Evolutionary conservation across 495 filamentous ascomycete genomes (phyloP), one percentile per base, ranked within the genome.

Genomic region (Podospora didyma): DNA sequence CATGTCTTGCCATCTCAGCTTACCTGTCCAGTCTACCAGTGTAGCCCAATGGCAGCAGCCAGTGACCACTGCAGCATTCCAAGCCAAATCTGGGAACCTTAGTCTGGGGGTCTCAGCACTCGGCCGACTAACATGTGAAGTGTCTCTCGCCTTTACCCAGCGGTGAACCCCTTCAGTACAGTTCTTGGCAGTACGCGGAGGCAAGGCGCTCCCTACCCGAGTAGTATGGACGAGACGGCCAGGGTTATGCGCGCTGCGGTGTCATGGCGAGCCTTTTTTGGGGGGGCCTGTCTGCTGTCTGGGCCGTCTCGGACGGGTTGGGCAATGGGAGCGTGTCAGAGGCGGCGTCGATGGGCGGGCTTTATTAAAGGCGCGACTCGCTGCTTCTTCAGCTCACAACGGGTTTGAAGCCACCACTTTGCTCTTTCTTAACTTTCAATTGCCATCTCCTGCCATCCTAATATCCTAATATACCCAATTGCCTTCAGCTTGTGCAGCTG

Each of bases 91-190:
- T n/a, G n/a, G n/a, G n/a, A n/a, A n/a, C n/a, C n/a, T n/a, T 37
- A 37, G 34, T 16, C 34, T 2, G 34, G 42, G 5, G 20, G 45
- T 47, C 20, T 47, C 45, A 22, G n/a, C 45, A 22, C 45, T 42
- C n/a, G 22, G 44, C n/a, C 20, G 41, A 24, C 35, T 63, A 42
- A 46, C 61, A 63, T 63, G 61, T 63, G 61, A 63, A 47, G 45
- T 47, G n/a, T 11, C 22, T 26, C 45, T 47, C 45, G n/a, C 42
- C 12, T 19, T 12, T 14, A 9, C 19, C 45, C 45, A 44, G 56
- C 56, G 56, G 56, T 59, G 56, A 59, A 46, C 14, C 24, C 41
- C 47, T 26, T 54, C 45, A 9, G 46, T 52, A 19, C 31, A 44
- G 11, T 37, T n/a, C 55, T 57, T 26, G 45, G 45, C 45, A 5